Evolutionary conservation across 345 rosid species (phyloP), one percentile per base, ranked within the genome.

Genomic region (Syzygium grande): DNA sequence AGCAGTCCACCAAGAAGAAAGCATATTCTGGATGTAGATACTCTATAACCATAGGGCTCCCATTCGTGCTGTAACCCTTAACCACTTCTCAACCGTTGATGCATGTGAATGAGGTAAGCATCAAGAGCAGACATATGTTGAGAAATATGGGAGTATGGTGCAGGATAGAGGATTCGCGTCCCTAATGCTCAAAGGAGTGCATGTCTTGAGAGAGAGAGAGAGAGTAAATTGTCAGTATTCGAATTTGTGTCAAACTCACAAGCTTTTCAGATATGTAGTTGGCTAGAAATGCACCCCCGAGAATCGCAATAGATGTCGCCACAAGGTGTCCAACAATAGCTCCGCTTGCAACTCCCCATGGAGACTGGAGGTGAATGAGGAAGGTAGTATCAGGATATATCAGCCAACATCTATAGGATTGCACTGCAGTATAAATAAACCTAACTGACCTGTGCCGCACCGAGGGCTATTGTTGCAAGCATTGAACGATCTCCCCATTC

Each of bases 401-500:
- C 51, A 59, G 41, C 19, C 51, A 51, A 63, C 38, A 29, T 59
- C 79, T 58, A 52, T 43, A 49, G 85, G 21, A 52, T 46, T 85
- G 51, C 12, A 87, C 38, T 29, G 25, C 10, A 85, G 77, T n/a
- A 52, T 52, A 78, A 85, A 65, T 61, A 54, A 84, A 34, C 59
- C 86, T 80, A 84, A 46, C 51, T 65, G 85, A 94, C 99, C 99
- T 97, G 99, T 46, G 98, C 98, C 46, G 99, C 99, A 80, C 95
- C 99, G 6, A 98, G 99, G 52, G 99, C 99, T 68, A 98, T 96
- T 61, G 99, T 98, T 49, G 99, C 99, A 65, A 98, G 98, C 99
- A 98, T 98, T 59, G 99, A 96, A 84, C 99, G 99, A 87, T 98
- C 99, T 89, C 99, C 99, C 99, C 99, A 98, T 98, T 98, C 99